phyloP scores from a whole-genome alignment of 345 rosid genomes.

The Cochlearia excelsa region DNA sequence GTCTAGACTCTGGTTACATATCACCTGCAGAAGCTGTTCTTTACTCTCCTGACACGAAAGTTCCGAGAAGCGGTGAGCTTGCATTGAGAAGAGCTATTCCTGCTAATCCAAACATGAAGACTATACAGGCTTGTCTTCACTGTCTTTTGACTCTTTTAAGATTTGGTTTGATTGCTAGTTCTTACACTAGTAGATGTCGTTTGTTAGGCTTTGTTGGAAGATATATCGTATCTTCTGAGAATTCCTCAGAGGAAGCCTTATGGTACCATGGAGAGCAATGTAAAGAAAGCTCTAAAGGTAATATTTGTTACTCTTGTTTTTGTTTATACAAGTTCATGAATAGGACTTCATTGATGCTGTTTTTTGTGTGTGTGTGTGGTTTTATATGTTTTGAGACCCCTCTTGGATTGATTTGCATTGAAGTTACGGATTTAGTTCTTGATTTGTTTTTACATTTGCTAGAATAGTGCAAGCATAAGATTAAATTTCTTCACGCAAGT shows the following conservation, averaged over 20 bases:
- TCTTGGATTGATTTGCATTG: background rate
- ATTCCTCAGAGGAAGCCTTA: slow-evolving; percentile 97
- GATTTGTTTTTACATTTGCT: slow-evolving; percentile 1
- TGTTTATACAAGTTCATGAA: background rate
- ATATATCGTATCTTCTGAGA: slow-evolving; percentile 79
- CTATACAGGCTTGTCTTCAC: slow-evolving; percentile 53
- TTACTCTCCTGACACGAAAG: slow-evolving; percentile 82
- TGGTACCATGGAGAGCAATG: slow-evolving; percentile 94
- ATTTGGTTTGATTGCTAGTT: slow-evolving; percentile 7
- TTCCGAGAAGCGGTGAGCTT: slow-evolving; percentile 94
- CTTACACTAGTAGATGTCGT: slow-evolving; percentile 6
- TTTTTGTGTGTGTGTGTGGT: background rate
- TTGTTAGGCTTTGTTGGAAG: slow-evolving; percentile 76
- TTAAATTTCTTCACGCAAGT: slow-evolving; percentile 1
- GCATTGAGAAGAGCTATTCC: slow-evolving; percentile 89
- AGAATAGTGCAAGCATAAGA: background rate
- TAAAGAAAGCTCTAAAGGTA: slow-evolving; percentile 87
- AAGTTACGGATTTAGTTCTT: background rate
- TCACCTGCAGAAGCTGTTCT: slow-evolving; percentile 75
- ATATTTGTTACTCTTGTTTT: background rate
- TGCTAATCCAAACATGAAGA: slow-evolving; percentile 82
- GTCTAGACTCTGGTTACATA: slow-evolving; percentile 45
- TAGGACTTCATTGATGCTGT: background rate
- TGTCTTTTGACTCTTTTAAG: background rate
- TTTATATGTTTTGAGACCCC: background rate